These are phyloP conservation scores for Candida tetrigidarum DNA, from an alignment of 1,139 yeast genomes.

Conservation along the genomic window DNA sequence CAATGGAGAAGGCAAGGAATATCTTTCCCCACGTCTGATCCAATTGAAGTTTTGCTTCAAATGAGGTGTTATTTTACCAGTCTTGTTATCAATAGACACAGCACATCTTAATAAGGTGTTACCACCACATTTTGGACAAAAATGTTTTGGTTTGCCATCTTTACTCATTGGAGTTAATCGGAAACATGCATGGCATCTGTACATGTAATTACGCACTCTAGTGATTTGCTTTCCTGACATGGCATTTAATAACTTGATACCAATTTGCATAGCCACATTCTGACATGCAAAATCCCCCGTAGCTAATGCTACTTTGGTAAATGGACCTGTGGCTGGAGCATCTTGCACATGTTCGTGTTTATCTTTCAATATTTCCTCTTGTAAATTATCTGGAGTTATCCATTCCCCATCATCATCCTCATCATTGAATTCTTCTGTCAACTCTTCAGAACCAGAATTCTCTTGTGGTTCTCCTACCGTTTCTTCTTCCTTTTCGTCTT, in stretches of 20 bases:
- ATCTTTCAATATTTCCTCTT: conserved; percentile 70
- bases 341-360: conserved; percentile 49
- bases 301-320: conserved; percentile 76
- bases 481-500: neutral
- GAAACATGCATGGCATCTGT: conserved; percentile 98
- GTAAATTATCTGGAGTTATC: conserved; percentile 89
- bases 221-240: conserved; percentile 85
- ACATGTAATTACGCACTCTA: conserved; percentile 88
- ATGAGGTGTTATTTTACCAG: conserved; percentile 90
- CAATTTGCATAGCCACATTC: conserved; percentile 90
- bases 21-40: conserved; percentile 87
- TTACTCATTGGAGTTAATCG: conserved; percentile 76
- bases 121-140: conserved; percentile 98
- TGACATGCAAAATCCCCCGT: conserved; percentile 99
- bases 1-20: conserved; percentile 72
- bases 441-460: conserved; percentile 14
- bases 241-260: conserved; percentile 82
- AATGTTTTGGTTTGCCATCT: conserved; percentile 77
- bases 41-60: conserved; percentile 91
- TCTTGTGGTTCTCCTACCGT: conserved; percentile 10
- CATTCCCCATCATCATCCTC: conserved; percentile 89
- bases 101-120: conserved; percentile 89
- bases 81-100: conserved; percentile 75
- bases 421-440: conserved; percentile 53
- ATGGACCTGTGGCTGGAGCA: conserved; percentile 28